A percentile compares a stretch with the other conserved stretches of the same genome.
Evolutionary conservation across 169 alveolate species (phyloP).

Genomic region (Plasmodium vinckei): DNA sequence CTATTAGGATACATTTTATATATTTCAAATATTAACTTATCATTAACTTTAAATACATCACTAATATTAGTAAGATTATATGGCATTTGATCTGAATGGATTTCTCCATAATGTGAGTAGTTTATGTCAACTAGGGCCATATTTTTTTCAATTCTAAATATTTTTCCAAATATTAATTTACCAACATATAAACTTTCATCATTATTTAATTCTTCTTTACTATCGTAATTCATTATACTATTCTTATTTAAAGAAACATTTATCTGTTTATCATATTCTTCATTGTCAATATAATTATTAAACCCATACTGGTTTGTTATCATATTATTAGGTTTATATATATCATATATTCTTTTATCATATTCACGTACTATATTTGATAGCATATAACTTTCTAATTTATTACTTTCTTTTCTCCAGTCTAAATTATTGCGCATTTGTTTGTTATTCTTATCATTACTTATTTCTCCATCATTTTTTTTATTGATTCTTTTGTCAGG

Average conservation of each 20-base stretch:
- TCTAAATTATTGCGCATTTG: slow-evolving; percentile 8
- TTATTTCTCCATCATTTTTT: background rate
- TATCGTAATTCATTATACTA: slow-evolving; percentile 72
- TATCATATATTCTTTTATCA: slow-evolving; percentile 65
- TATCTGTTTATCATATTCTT: slow-evolving; percentile 66
- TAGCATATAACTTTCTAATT: slow-evolving; percentile 27
- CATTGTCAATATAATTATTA: slow-evolving; percentile 64
- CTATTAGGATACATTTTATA: slow-evolving; percentile 70
- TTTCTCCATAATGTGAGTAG: slow-evolving; percentile 65
- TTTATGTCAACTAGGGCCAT: slow-evolving; percentile 72
- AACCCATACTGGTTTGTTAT: slow-evolving; percentile 64
- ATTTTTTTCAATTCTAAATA: slow-evolving; percentile 64
- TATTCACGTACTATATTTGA: slow-evolving; percentile 39
- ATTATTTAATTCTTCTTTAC: slow-evolving; percentile 52
- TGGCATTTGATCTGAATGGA: slow-evolving; percentile 74
- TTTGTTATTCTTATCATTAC: background rate
- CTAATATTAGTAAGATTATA: slow-evolving; percentile 47
- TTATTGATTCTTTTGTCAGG: background rate
- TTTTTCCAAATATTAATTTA: slow-evolving; percentile 74
- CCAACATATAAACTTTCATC: slow-evolving; percentile 74
- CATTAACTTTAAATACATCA: slow-evolving; percentile 66
- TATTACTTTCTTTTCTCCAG: slow-evolving; percentile 23
- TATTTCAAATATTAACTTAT: slow-evolving; percentile 71
- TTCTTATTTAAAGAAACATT: slow-evolving; percentile 45
- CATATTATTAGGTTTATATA: slow-evolving; percentile 55